These are phyloP conservation scores for Meredithiella fracta DNA, from an alignment of 2,329 filamentous ascomycete genomes.

Conservation along the genomic window DNA sequence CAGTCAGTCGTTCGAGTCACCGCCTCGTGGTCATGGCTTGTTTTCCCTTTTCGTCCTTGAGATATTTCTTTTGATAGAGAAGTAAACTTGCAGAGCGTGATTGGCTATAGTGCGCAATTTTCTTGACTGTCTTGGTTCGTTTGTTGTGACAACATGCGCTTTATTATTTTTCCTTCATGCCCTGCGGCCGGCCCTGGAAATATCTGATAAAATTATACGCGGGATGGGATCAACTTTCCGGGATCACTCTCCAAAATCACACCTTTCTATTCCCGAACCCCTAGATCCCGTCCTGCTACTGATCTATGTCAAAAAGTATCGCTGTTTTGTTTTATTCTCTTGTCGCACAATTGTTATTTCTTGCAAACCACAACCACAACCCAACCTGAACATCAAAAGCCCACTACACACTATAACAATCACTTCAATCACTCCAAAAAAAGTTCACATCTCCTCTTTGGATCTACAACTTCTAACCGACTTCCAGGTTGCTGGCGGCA, in stretches of 20 bases:
- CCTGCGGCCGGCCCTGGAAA: background rate
- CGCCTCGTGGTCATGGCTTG: background rate
- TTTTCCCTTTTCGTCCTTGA: background rate
- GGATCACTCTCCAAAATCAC: no score
- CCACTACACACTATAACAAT: background rate
- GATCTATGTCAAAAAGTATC: background rate
- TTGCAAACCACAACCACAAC: background rate
- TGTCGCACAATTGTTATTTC: background rate
- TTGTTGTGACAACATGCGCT: background rate
- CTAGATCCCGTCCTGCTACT: background rate
- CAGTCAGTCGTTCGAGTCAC: constrained; percentile 1
- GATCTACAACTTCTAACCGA: background rate
- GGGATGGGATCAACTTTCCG: background rate
- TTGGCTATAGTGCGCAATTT: background rate
- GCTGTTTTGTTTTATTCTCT: background rate
- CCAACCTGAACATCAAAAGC: constrained; percentile 6
- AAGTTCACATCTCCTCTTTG: constrained; percentile 13
- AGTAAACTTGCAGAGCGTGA: background rate
- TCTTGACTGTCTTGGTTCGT: constrained; percentile 2
- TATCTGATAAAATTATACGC: background rate
- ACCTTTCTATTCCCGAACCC: background rate
- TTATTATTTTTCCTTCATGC: background rate
- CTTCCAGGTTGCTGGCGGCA: background rate
- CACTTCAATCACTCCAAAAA: constrained; percentile 1
- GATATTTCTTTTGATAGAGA: no score